Percentiles rank a stretch among this genome's conserved stretches.
phyloP scores from a whole-genome alignment of 495 filamentous ascomycete species.

The Annulohypoxylon stygium region DNA sequence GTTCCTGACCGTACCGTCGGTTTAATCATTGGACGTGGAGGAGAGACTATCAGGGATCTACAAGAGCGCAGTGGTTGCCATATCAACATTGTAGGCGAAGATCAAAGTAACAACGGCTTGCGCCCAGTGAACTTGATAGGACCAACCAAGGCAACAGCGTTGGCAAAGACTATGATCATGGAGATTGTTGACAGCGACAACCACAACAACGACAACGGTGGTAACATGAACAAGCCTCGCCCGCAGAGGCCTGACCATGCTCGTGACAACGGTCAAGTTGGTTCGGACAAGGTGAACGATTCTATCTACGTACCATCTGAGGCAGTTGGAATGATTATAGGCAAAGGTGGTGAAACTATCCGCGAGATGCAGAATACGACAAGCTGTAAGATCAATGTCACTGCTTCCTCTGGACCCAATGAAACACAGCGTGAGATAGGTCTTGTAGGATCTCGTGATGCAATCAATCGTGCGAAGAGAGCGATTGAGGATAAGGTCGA shows the following conservation, averaged over 20 bases:
- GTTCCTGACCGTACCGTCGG: slow-evolving; percentile 90
- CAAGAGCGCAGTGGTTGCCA: slow-evolving; percentile 88
- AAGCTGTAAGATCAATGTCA: slow-evolving; percentile 91
- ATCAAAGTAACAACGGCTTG: slow-evolving; percentile 85
- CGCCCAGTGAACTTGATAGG: slow-evolving; percentile 89
- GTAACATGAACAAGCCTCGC: slow-evolving; percentile 46
- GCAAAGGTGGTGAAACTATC: slow-evolving; percentile 88
- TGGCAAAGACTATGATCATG: slow-evolving; percentile 82
- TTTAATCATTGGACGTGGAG: slow-evolving; percentile 85
- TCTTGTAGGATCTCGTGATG: slow-evolving; percentile 76
- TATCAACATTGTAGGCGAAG: slow-evolving; percentile 89
- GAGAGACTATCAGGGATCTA: slow-evolving; percentile 89
- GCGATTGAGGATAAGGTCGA: slow-evolving; percentile 92
- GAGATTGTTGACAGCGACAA: slow-evolving; percentile 91
- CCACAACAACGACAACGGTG: slow-evolving; percentile 61
- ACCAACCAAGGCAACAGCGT: slow-evolving; percentile 70
- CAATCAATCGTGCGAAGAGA: slow-evolving; percentile 77
- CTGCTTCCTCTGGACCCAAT: slow-evolving; percentile 73
- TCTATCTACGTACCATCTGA: slow-evolving; percentile 85
- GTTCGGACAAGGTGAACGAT: slow-evolving; percentile 77
- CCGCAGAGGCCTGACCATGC: slow-evolving; percentile 45
- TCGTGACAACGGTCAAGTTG: slow-evolving; percentile 56
- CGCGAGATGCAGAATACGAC: slow-evolving; percentile 86
- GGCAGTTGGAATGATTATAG: slow-evolving; percentile 91
- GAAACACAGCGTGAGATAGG: slow-evolving; percentile 85